phyloP scores from a whole-genome alignment of 805 yeast species.

The Suhomyces canberraensis region DNA sequence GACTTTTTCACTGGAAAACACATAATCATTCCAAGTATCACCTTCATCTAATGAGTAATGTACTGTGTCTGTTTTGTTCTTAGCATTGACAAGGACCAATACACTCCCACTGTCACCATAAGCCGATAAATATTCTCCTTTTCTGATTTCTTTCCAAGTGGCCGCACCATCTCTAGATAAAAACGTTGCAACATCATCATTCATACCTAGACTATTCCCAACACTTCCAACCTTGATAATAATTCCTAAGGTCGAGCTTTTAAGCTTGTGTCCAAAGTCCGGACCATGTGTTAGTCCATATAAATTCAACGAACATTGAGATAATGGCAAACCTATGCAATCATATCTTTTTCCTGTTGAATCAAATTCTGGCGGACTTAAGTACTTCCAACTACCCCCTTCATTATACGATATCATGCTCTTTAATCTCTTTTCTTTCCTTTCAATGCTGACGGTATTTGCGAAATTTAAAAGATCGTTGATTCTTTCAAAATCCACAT shows the following conservation, averaged over 20 bases:
- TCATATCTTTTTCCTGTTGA: slow-evolving; percentile 53
- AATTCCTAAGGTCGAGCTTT: slow-evolving; percentile 88
- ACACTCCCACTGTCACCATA: slow-evolving; percentile 93
- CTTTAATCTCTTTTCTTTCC: too few relatives aligned
- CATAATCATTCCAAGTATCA: slow-evolving; percentile 61
- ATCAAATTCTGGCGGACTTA: slow-evolving; percentile 70
- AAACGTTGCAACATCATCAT: slow-evolving; percentile 62
- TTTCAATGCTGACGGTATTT: too few relatives aligned
- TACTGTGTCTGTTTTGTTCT: slow-evolving; percentile 55
- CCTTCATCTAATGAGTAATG: slow-evolving; percentile 79
- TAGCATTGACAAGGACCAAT: slow-evolving; percentile 63
- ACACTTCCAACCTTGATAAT: slow-evolving; percentile 88
- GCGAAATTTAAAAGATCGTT: too few relatives aligned
- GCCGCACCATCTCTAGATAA: slow-evolving; percentile 88
- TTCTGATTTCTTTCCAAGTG: slow-evolving; percentile 76
- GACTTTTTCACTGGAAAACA: slow-evolving; percentile 57
- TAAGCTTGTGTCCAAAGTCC: slow-evolving; percentile 79
- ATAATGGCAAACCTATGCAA: slow-evolving; percentile 52
- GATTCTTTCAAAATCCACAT: too few relatives aligned
- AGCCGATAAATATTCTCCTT: slow-evolving; percentile 87
- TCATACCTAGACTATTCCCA: slow-evolving; percentile 55
- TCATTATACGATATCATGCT: too few relatives aligned
- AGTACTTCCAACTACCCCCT: slow-evolving; percentile 71
- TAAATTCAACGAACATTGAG: slow-evolving; percentile 73
- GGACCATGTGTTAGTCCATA: slow-evolving; percentile 88